Evolutionary conservation across 2,329 filamentous ascomycete genomes (phyloP), one percentile per base, ranked within the genome.

Genomic region (Neofusicoccum cordaticola): DNA sequence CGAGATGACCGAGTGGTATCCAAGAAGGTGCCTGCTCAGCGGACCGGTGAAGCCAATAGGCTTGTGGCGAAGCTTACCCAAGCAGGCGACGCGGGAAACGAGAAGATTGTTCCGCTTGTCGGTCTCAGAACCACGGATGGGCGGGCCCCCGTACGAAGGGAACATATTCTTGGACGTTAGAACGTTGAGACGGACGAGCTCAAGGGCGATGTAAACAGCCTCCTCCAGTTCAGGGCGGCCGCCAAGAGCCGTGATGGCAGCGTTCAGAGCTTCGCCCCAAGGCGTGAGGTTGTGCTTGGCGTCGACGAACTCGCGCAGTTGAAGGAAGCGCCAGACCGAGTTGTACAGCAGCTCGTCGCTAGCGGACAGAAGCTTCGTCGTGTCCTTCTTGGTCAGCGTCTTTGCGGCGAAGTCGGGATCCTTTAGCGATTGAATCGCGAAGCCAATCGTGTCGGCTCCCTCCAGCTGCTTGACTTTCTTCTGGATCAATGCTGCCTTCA

Each of bases 1-100:
- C 2, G 89, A 89, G 45, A 92, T 88, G 65, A 98, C 83, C 1
- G 92, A 93, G 66, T 92, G 90, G 81, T 93, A 99, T 31, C 88
- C 89, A 47, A 99, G 84, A 61, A 97, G 83, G 69, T 94, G 93
- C 77, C 95, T 90, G 82, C 93, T 97, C 1, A 99, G 84, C 1
- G 95, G 94, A 0, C 95, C 95, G 1, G 94, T 97, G 78, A 97
- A 99, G 35, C 95, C 95, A 70, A 94, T 93, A 3, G 86, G 84
- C 70, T 91, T 86, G 75, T 99, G 95, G 37, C 88, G 87, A 67
- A 98, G 83, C 72, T 90, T 92, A 60, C 93, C 86, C 65, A 98
- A 82, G 62, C 91, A 93, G 13, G 93, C 91, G 67, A 93, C 90
- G 44, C 95, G 90, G 69, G 93, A 95, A 71, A 98, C 88, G 50